Base-by-base conservation (phyloP, 2,329 filamentous ascomycete species). In the Trichoderma harzianum region DNA sequence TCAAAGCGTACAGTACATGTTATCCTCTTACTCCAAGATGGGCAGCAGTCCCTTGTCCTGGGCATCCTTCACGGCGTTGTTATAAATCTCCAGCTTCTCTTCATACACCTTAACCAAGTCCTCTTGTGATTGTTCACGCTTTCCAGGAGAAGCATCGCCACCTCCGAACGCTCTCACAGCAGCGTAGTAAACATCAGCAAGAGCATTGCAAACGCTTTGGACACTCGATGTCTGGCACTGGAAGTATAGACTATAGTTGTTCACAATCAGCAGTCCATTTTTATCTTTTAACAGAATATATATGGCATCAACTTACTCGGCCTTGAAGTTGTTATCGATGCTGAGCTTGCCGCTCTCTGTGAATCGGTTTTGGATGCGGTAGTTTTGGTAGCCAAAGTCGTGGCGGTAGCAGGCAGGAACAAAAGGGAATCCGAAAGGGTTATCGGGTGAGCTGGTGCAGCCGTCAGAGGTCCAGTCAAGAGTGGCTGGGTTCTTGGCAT, bases 331-430 rank as follows among this genome's bases (percentile, higher is more conserved):
- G 62, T 78, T 75, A 66, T 89, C 87, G 55, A 89, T 85, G 5
- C 73, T 78, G n/a, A 77, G 68, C 76, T 85, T 85, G 68, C 77
- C 79, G 7, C 73, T 77, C 7, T 79, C 77, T 3, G 80, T 84
- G 77, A 88, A 87, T 3, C 87, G 83, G 2, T 68, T 78, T 75
- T 88, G 86, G 2, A 67, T 71, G 66, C 86, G 85, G 77, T 83
- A 88, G 79, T 89, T 89, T 21, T 82, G 79, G 76, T 87, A 87
- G 1, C 86, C 86, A 76, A 89, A 89, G 75, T 89, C 87, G 72
- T 89, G 87, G 7, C 87, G 85, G 72, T 86, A 78, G 79, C 86
- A 88, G 14, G 81, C 83, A 0, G 80, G 82, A 3, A 78, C 28
- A 51, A 85, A 86, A 12, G 82, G 78, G 75, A 84, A 86, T 2